These are phyloP conservation scores for Lepidopterella palustris DNA, from an alignment of 495 filamentous ascomycete genomes.

Conservation along the genomic window DNA sequence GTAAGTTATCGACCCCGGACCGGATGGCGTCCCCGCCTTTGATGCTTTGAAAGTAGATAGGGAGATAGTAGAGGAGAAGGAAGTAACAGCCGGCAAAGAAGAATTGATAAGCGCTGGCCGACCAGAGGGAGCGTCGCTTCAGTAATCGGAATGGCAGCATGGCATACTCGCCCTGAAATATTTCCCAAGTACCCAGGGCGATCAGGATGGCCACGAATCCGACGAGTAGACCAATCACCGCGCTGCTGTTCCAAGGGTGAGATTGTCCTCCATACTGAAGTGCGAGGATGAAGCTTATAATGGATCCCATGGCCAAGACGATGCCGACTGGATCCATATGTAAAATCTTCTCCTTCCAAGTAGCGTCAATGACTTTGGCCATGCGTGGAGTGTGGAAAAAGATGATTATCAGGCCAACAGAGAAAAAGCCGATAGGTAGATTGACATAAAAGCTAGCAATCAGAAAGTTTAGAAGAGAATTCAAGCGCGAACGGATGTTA, in stretches of 20 bases:
- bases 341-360: constrained; percentile 23
- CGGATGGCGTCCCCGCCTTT: constrained; percentile 5
- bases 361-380: constrained; percentile 29
- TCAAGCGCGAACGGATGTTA: too few relatives aligned
- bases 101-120: constrained; percentile 1
- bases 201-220: constrained; percentile 26
- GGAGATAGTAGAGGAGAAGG: constrained; percentile 20
- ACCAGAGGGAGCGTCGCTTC: neutral
- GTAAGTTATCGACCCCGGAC: constrained; percentile 22
- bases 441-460: constrained; percentile 53
- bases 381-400: constrained; percentile 36
- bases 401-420: constrained; percentile 36
- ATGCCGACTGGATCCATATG: constrained; percentile 24
- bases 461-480: too few relatives aligned
- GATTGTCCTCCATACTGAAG: constrained; percentile 27
- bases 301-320: constrained; percentile 12
- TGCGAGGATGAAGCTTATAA: constrained; percentile 23
- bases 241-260: constrained; percentile 29
- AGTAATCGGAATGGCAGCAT: constrained; percentile 13
- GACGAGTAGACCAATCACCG: constrained; percentile 44
- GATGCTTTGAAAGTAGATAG: constrained; percentile 23
- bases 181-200: constrained; percentile 11
- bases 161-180: constrained; percentile 7
- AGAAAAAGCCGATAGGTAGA: constrained; percentile 42
- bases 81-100: constrained; percentile 13